A percentile compares a stretch with the other conserved stretches of the same genome.
Evolutionary conservation across 805 yeast genomes (phyloP).

Genomic region (Candida adriatica): DNA sequence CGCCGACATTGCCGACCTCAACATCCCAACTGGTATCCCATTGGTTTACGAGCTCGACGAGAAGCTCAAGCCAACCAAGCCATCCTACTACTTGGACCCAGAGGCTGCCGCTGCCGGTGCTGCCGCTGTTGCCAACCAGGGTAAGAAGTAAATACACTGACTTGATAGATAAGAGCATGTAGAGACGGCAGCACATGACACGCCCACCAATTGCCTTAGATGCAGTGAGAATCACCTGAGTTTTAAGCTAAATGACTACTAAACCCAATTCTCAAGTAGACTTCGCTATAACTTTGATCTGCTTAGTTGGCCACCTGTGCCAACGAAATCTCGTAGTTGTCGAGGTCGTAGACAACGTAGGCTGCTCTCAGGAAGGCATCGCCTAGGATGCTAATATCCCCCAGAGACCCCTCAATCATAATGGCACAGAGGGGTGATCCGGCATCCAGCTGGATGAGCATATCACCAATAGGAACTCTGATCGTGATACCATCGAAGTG

Average conservation of each 20-base stretch:
- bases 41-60: slow-evolving; percentile 93
- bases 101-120: slow-evolving; percentile 99
- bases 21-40: slow-evolving; percentile 98
- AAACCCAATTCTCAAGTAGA: no score
- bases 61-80: slow-evolving; percentile 81
- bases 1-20: slow-evolving; percentile 85
- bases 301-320: slow-evolving; percentile 2
- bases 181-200: no score
- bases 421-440: slow-evolving; percentile 2
- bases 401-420: slow-evolving; percentile 1
- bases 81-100: slow-evolving; percentile 95
- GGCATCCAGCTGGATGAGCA: background rate
- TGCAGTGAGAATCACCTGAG: no score
- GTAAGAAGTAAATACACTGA: slow-evolving; percentile 58
- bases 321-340: slow-evolving; percentile 26
- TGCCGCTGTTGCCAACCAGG: slow-evolving; percentile 98
- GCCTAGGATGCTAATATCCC: slow-evolving; percentile 43
- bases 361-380: slow-evolving; percentile 60
- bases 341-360: slow-evolving; percentile 63
- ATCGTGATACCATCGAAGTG: slow-evolving; percentile 3
- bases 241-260: no score
- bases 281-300: no score
- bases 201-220: no score
- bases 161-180: no score
- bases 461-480: slow-evolving; percentile 2